A percentile compares a stretch with the other conserved stretches of the same genome.
Conservation (phyloP, 1,284 basidiomycete genomes). For the Heterobasidion irregulare region DNA sequence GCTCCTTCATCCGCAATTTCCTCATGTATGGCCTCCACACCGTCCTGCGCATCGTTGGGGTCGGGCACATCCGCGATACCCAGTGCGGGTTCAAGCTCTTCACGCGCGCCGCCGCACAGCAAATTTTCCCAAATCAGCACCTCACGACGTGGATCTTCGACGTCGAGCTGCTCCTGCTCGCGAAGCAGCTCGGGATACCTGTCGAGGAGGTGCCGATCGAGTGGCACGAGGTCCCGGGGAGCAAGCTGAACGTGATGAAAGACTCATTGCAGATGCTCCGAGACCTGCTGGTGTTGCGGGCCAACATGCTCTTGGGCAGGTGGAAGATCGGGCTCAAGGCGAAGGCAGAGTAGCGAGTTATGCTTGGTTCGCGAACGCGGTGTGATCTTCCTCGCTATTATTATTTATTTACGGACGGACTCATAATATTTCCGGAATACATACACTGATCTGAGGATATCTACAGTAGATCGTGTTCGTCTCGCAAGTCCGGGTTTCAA, state of each 20-base stretch:
- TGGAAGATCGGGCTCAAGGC: conserved; percentile 30
- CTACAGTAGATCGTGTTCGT: too few species aligned
- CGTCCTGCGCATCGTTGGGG: conserved; percentile 76
- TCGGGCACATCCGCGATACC: conserved; percentile 85
- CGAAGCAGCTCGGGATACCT: conserved; percentile 66
- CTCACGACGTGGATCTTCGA: conserved; percentile 92
- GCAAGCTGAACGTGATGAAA: conserved; percentile 80
- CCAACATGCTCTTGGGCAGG: conserved; percentile 72
- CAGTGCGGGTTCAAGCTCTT: conserved; percentile 97
- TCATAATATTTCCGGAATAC: too few species aligned
- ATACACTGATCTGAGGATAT: too few species aligned
- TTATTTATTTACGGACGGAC: too few species aligned
- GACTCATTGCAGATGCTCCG: conserved; percentile 86
- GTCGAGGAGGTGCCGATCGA: conserved; percentile 81
- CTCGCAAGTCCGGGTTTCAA: too few species aligned
- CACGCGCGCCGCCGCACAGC: conserved; percentile 68
- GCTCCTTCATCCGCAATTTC: conserved; percentile 80
- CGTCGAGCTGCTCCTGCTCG: conserved; percentile 88
- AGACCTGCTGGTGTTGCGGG: conserved; percentile 78
- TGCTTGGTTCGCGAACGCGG: neutral
- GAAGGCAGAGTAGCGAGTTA: neutral
- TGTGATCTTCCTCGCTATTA: too few species aligned
- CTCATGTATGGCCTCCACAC: conserved; percentile 90
- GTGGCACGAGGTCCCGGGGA: conserved; percentile 90
- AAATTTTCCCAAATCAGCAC: conserved; percentile 80